A percentile compares a stretch with the other conserved stretches of the same genome.
Evolutionary conservation across 768 basidiomycete species (phyloP).

Genomic region (Podaxis carcinomalis): DNA sequence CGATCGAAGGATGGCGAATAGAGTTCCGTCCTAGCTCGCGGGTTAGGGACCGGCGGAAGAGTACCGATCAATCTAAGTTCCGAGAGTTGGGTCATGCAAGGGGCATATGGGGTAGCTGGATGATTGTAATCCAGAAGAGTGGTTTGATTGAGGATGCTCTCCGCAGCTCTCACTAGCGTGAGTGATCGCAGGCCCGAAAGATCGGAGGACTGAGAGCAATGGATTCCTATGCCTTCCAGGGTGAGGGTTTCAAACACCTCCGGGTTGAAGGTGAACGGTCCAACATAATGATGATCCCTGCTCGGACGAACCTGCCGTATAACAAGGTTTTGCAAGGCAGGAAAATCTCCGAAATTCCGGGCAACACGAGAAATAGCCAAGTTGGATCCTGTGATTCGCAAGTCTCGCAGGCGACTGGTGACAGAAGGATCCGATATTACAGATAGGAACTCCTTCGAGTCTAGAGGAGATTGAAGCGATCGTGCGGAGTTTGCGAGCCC

Average conservation of each 20-base stretch:
- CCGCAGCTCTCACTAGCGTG: constrained; percentile 1
- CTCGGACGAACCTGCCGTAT: neutral
- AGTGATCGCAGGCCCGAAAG: neutral
- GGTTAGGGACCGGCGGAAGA: neutral
- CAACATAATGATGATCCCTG: neutral
- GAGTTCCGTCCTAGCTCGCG: neutral
- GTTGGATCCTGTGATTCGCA: neutral
- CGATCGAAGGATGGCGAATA: constrained; percentile 3
- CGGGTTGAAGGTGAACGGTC: constrained; percentile 2
- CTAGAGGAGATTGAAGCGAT: neutral
- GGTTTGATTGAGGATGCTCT: constrained; percentile 5
- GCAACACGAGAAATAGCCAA: neutral
- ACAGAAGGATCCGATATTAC: neutral
- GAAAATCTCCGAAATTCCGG: neutral
- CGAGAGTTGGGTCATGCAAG: constrained; percentile 2
- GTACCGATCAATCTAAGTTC: constrained; percentile 2
- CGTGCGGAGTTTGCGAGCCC: neutral
- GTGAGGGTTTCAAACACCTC: neutral
- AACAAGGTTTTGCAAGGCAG: constrained; percentile 4
- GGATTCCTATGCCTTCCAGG: constrained; percentile 3
- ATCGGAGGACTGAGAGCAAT: neutral
- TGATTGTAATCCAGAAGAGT: neutral
- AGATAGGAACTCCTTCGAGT: neutral
- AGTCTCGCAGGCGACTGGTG: neutral
- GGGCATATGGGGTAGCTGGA: neutral